phyloP scores from a whole-genome alignment of 1,139 yeast genomes.

The Blastobotrys illinoisensis region DNA sequence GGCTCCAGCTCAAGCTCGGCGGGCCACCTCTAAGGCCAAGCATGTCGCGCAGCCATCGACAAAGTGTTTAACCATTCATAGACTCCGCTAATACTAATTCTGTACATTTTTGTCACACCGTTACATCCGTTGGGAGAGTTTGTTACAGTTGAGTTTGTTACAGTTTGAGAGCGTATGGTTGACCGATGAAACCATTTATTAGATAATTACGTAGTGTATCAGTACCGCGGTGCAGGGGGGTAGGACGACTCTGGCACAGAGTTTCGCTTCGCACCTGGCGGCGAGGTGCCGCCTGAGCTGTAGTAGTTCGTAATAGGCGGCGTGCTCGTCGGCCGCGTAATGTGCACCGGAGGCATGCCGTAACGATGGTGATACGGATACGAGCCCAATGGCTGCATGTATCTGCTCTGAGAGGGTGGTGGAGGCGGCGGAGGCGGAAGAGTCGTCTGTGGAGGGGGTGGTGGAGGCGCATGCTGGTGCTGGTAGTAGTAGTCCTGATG shows the following conservation, averaged over 20 bases:
- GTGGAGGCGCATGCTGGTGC: constrained; percentile 8
- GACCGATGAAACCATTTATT: not conserved
- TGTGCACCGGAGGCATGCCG: constrained; percentile 7
- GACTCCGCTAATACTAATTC: not conserved
- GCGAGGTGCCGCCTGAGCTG: not conserved
- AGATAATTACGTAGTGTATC: not conserved
- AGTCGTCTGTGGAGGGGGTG: constrained; percentile 8
- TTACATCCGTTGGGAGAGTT: too few relatives aligned
- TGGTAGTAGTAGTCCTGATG: constrained; percentile 1
- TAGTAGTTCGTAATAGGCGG: constrained; percentile 16
- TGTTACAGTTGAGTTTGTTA: too few relatives aligned
- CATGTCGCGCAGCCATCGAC: not conserved
- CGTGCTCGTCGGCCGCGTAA: constrained; percentile 21
- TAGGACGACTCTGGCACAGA: constrained; percentile 3
- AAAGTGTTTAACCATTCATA: not conserved
- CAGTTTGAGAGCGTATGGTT: not conserved
- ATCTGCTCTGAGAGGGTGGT: constrained; percentile 2
- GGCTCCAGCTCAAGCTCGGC: constrained; percentile 7
- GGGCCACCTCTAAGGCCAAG: not conserved
- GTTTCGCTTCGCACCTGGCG: constrained; percentile 1
- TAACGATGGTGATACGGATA: constrained; percentile 11
- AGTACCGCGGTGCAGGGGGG: not conserved
- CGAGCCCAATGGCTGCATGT: constrained; percentile 4
- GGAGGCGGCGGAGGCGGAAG: constrained; percentile 10
- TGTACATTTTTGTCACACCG: not conserved